Evolutionary conservation across 2,329 filamentous ascomycete genomes (phyloP).

Genomic region (Amauroascus verrucosus): DNA sequence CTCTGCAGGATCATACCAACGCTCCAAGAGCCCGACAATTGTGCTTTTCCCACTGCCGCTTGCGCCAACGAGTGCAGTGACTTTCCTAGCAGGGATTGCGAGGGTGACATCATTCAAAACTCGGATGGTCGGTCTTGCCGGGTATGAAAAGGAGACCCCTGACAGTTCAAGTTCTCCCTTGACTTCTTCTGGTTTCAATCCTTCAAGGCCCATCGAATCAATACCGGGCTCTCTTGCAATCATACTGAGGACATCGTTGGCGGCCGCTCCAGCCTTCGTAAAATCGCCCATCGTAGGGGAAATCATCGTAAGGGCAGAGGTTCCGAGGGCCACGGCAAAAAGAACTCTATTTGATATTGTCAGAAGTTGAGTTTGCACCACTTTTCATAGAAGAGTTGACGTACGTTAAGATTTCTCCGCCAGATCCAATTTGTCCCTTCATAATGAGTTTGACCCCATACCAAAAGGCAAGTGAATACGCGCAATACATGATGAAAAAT

Average conservation of each 20-base stretch:
- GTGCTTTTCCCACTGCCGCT: constrained; percentile 52
- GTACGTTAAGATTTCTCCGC: constrained; percentile 23
- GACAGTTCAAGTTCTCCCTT: constrained; percentile 33
- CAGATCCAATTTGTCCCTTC: constrained; percentile 18
- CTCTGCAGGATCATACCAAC: constrained; percentile 48
- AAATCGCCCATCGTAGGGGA: constrained; percentile 35
- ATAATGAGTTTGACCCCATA: constrained; percentile 25
- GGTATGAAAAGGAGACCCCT: constrained; percentile 39
- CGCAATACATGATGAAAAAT: constrained; percentile 26
- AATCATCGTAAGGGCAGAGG: constrained; percentile 31
- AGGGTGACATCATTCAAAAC: constrained; percentile 38
- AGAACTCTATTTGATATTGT: constrained; percentile 17
- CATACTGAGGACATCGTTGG: constrained; percentile 29
- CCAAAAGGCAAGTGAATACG: constrained; percentile 29
- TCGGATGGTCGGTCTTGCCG: constrained; percentile 35
- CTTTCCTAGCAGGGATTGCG: constrained; percentile 38
- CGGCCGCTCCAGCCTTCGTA: constrained; percentile 35
- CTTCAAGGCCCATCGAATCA: constrained; percentile 27
- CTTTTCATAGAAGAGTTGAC: constrained; percentile 9
- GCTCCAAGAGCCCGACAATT: constrained; percentile 44
- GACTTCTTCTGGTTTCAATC: constrained; percentile 20
- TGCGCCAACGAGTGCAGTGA: constrained; percentile 49
- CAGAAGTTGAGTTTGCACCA: not conserved
- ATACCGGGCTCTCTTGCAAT: constrained; percentile 35
- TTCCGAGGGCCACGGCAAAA: constrained; percentile 28